Percentiles rank a stretch among this genome's conserved stretches.
phyloP scores from a whole-genome alignment of 768 basidiomycete genomes.

The Phanerochaete sordida region DNA sequence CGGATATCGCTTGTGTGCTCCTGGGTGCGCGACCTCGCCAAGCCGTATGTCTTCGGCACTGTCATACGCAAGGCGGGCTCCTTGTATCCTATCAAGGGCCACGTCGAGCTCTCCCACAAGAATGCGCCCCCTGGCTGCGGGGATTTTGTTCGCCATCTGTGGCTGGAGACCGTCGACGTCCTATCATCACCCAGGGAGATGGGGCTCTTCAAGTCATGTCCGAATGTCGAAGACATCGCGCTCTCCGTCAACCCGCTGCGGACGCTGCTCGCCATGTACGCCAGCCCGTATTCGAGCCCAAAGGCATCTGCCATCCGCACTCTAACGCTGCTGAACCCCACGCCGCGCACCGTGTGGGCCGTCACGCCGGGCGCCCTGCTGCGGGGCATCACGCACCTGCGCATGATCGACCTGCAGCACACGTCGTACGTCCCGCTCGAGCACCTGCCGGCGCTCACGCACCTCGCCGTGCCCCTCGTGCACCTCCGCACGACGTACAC shows the following conservation, averaged over 20 bases:
- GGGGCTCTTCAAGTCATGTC: constrained; percentile 16
- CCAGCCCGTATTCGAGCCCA: not conserved
- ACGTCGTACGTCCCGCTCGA: constrained; percentile 19
- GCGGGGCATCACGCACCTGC: constrained; percentile 23
- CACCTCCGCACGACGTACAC: constrained; percentile 18
- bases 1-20: constrained; percentile 17
- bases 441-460: constrained; percentile 22
- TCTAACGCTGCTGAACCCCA: constrained; percentile 21
- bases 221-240: constrained; percentile 20
- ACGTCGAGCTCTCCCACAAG: not conserved
- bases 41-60: constrained; percentile 19
- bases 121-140: constrained; percentile 10
- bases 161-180: constrained; percentile 20
- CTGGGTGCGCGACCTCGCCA: constrained; percentile 18
- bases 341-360: constrained; percentile 20
- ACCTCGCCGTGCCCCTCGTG: constrained; percentile 23
- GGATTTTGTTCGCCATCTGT: constrained; percentile 19
- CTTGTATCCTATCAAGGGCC: not conserved
- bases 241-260: constrained; percentile 17
- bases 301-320: constrained; percentile 5
- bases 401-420: constrained; percentile 18
- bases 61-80: constrained; percentile 14
- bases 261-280: constrained; percentile 8
- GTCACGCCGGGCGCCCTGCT: constrained; percentile 12
- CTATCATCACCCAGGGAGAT: constrained; percentile 13